Evolutionary conservation across 164 flowering plant species (phyloP), one percentile per base, ranked within the genome.

Genomic region (Vitis labrusca): DNA sequence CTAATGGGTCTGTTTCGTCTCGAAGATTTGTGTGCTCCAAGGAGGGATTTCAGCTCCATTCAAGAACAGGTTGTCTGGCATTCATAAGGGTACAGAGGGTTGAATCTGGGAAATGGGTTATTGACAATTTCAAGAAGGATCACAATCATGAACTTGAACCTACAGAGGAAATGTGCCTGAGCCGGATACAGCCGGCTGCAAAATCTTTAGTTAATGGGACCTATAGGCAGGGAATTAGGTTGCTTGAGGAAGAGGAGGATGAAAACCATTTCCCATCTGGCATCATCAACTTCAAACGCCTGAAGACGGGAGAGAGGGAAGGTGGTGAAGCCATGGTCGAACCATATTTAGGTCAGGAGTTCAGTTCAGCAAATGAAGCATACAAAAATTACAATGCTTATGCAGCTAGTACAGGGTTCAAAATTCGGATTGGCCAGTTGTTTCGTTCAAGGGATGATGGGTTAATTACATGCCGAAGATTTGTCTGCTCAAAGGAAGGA

Each of bases 401-500:
- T 75, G 91, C 89, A 9, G 67, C 76, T 59, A 64, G 19, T 32
- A 53, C 50, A 15, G 91, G 91, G 0, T 85, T 88, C 71, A 75
- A 80, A 53, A 67, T 85, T 61, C 82, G 91, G 58, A 83, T 84
- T 61, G 91, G 88, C 73, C 89, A 88, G 72, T 63, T 85, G 67
- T 81, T 80, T 59, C 89, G 91, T 4, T 88, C 89, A 2, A 88
- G 80, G 68, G 64, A 68, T 54, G 89, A 84, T 68, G 91, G 89
- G 5, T 82, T 82, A 52, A 80, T 88, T 68, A 79, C 86, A 52
- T 81, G 89, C 10, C 49, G 89, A 44, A 80, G 85, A 67, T 85
- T 88, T 76, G 91, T 88, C 48, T 88, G 91, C 73, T 88, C 88
- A 11, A 84, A 77, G 71, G 89, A 88, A 80, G 89, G 89, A 9